Percentiles rank a stretch among this genome's conserved stretches.
Evolutionary conservation across 176 grass and related monocot genomes (phyloP).

Genomic region (Avena eriantha): DNA sequence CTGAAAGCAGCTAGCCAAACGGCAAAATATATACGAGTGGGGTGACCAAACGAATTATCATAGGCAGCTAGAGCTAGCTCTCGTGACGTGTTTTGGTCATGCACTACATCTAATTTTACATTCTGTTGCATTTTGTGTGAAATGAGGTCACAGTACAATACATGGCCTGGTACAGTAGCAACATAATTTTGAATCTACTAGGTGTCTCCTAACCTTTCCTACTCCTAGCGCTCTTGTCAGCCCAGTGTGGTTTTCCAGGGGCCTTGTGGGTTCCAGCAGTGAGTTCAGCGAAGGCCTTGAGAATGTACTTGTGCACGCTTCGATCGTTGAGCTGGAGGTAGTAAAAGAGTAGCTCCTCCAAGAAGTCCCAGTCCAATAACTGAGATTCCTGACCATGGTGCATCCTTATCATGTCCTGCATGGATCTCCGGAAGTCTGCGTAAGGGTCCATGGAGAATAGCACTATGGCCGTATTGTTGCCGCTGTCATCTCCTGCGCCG

Average conservation of each 20-base stretch:
- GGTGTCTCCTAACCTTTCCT: constrained; percentile 7
- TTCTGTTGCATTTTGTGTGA: background rate
- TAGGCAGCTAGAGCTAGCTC: too few relatives aligned
- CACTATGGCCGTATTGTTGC: constrained; percentile 42
- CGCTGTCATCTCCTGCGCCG: background rate
- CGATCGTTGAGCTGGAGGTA: constrained; percentile 87
- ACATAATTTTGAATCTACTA: background rate
- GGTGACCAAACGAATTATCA: too few relatives aligned
- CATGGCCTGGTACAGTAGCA: background rate
- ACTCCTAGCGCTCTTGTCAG: constrained; percentile 38
- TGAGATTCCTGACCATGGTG: constrained; percentile 37
- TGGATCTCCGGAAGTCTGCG: constrained; percentile 68
- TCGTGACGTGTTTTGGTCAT: background rate
- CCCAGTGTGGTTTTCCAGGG: constrained; percentile 6
- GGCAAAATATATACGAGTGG: too few relatives aligned
- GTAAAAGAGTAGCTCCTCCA: constrained; percentile 77
- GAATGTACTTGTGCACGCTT: constrained; percentile 73
- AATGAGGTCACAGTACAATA: constrained; percentile 14
- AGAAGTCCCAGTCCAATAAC: constrained; percentile 88
- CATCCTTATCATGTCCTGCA: constrained; percentile 63
- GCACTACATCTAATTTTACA: background rate
- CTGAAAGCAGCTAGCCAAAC: background rate
- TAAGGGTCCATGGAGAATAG: constrained; percentile 75
- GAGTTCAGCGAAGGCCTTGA: constrained; percentile 67
- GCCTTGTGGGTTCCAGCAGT: constrained; percentile 41